These are phyloP conservation scores for Phlebopus sp. DNA, from an alignment of 1,284 basidiomycete species.

Conservation along the genomic window DNA sequence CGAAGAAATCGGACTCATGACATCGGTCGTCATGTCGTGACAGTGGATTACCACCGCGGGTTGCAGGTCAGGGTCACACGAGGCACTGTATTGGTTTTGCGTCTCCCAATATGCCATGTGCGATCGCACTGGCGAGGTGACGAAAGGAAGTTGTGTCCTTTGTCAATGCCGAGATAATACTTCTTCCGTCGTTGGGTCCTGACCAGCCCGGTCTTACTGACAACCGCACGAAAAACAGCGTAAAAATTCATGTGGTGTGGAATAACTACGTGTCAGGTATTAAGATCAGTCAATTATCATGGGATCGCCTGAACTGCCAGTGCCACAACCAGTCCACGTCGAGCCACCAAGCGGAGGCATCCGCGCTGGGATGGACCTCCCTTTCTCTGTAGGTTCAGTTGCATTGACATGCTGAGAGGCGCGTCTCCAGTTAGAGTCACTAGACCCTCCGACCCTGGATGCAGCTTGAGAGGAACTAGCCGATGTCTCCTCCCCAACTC, in stretches of 20 bases:
- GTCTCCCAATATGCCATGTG: too few relatives aligned
- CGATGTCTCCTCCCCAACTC: slow-evolving; percentile 9
- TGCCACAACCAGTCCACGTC: slow-evolving; percentile 24
- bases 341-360: slow-evolving; percentile 23
- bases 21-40: background rate
- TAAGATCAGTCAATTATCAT: slow-evolving; percentile 24
- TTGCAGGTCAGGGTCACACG: too few relatives aligned
- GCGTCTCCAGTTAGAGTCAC: slow-evolving; percentile 19
- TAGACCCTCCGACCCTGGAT: slow-evolving; percentile 18
- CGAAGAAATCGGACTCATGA: slow-evolving; percentile 30
- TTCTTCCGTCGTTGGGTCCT: too few relatives aligned
- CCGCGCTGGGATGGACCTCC: slow-evolving; percentile 12
- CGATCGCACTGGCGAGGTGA: too few relatives aligned
- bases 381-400: slow-evolving; percentile 12
- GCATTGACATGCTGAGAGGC: slow-evolving; percentile 6
- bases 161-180: too few relatives aligned
- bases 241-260: slow-evolving; percentile 20
- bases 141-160: too few relatives aligned
- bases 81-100: too few relatives aligned
- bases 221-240: too few relatives aligned
- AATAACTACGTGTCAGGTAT: slow-evolving; percentile 15
- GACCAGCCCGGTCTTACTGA: too few relatives aligned
- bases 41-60: too few relatives aligned
- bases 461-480: slow-evolving; percentile 12
- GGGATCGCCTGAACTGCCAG: slow-evolving; percentile 11